Base-by-base conservation (phyloP, 768 basidiomycete genomes). In the Boletellus emodensis region DNA sequence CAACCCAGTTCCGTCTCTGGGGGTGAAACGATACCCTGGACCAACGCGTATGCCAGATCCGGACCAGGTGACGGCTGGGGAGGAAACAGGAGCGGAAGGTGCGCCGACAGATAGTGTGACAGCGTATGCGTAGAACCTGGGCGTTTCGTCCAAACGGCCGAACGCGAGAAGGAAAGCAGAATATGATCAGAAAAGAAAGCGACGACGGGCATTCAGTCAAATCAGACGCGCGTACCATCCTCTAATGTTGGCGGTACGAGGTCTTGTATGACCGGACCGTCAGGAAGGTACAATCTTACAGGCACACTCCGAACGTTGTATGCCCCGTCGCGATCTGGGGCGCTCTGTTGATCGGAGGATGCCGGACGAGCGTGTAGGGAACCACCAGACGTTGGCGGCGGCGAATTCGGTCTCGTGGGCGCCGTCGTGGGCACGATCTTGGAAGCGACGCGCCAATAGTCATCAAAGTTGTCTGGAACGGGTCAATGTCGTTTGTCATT, bases 401-500 rank as follows among this genome's bases (percentile, higher is more conserved):
- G 75, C 2, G 85, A 85, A 54, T 74, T 75, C 8, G 82, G 72
- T 18, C 85, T 79, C 33, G 77, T 71, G 4, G 82, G 75, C 6
- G 82, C 74, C 1, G 85, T 88, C 3, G 90, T 82, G 3, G 96
- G 96, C 24, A 91, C 85, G 40, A 98, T 80, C 62, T 94, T 94
- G n/a, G 87, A 81, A 3, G 93, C 92, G 56, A 97, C 88, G 24
- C 90, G 82, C 86, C 92, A 94, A 63, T 89, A 96, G 53, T 92
- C 84, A 60, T 97, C 94, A 61, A 94, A 98, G 67, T 94, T 94
- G 71, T 95, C 96, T 98, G 66, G 45, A 57, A 48, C 35, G 42
- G 20, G 11, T 41, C 50, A 52, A 58, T 30, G 40, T 36, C 52
- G 38, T 46, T 36, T 20, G 22, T 56, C 51, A 49, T 48, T 50